These are phyloP conservation scores for Detonula confervacea DNA, from an alignment of 352 stramenopile genomes.

Conservation along the genomic window DNA sequence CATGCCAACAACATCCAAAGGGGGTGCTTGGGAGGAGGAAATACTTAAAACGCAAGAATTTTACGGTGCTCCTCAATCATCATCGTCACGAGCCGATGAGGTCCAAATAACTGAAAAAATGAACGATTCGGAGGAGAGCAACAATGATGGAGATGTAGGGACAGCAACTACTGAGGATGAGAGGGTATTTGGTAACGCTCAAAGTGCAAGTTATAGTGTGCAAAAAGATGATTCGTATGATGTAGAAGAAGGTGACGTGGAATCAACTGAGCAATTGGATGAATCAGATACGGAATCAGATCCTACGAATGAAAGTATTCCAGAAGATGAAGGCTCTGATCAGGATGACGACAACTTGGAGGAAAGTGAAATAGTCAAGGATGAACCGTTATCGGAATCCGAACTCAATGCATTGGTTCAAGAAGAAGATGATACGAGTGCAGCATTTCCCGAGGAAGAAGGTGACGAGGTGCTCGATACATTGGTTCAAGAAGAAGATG, in stretches of 20 bases:
- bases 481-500: too few species aligned
- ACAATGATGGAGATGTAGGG: neutral
- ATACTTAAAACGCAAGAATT: slow-evolving; percentile 32
- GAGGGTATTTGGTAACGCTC: slow-evolving; percentile 1
- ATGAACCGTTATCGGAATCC: too few species aligned
- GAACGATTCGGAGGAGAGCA: neutral
- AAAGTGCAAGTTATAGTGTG: slow-evolving; percentile 5
- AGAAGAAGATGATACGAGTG: too few species aligned
- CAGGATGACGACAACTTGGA: too few species aligned
- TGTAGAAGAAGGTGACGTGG: neutral
- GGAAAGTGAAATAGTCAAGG: too few species aligned
- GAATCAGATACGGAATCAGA: too few species aligned
- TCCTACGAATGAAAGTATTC: too few species aligned
- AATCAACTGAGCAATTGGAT: neutral
- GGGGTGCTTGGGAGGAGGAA: slow-evolving; percentile 23
- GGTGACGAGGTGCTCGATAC: too few species aligned
- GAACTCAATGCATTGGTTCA: too few species aligned
- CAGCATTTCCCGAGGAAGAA: too few species aligned
- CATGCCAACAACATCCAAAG: neutral
- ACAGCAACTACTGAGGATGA: neutral
- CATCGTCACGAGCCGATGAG: neutral
- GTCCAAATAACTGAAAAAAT: neutral
- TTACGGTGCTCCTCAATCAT: slow-evolving; percentile 10
- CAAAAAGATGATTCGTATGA: too few species aligned
- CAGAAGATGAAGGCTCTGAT: too few species aligned